Evolutionary conservation across 768 basidiomycete species (phyloP).

Genomic region (Harrya chromipes): DNA sequence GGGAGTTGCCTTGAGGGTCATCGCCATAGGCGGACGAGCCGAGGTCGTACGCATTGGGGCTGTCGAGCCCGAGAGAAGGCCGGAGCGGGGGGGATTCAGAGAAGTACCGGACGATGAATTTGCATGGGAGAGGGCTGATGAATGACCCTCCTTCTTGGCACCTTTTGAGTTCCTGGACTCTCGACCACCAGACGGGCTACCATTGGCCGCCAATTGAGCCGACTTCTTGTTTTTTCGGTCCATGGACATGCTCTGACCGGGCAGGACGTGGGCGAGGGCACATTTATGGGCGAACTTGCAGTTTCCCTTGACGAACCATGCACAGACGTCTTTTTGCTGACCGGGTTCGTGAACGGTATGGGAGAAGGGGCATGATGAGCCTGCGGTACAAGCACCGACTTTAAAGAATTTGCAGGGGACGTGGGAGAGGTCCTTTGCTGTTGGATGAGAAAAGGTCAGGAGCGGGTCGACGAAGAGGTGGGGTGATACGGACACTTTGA

Average conservation of each 20-base stretch:
- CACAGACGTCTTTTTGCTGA: conserved; percentile 74
- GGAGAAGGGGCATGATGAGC: conserved; percentile 93
- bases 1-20: conserved; percentile 70
- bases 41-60: conserved; percentile 58
- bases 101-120: conserved; percentile 5
- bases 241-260: conserved; percentile 93
- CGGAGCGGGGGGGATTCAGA: conserved; percentile 17
- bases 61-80: conserved; percentile 53
- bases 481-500: conserved; percentile 30
- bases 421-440: conserved; percentile 88
- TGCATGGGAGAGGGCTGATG: conserved; percentile 15
- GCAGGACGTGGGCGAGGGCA: conserved; percentile 90
- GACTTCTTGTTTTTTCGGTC: conserved; percentile 97
- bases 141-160: conserved; percentile 36
- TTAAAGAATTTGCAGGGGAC: conserved; percentile 99
- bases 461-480: not conserved
- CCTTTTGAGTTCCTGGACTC: conserved; percentile 34
- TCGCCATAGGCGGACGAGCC: conserved; percentile 58
- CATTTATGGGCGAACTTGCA: conserved; percentile 81
- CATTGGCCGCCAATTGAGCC: conserved; percentile 63
- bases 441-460: not conserved
- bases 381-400: conserved; percentile 91
- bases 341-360: conserved; percentile 73
- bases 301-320: conserved; percentile 94
- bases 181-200: conserved; percentile 35